Conservation (phyloP, 164 flowering plant species). For the Vitis labrusca region DNA sequence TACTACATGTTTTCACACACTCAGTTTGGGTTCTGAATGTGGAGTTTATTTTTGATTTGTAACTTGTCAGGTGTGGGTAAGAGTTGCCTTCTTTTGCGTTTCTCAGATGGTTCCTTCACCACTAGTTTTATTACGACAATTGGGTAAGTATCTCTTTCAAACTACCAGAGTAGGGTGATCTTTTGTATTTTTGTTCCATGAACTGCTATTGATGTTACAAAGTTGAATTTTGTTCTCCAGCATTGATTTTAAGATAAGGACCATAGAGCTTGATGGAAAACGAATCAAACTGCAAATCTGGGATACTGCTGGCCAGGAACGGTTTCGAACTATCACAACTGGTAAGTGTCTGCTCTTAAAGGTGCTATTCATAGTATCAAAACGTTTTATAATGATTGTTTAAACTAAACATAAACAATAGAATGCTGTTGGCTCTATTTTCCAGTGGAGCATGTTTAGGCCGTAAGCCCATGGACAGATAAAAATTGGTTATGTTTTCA, state of each 20-base stretch:
- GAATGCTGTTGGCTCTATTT: no score
- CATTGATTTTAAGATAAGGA: slow-evolving; percentile 87
- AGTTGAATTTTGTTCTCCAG: slow-evolving; percentile 29
- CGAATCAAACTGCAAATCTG: slow-evolving; percentile 87
- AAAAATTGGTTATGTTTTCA: no score
- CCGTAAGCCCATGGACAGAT: no score
- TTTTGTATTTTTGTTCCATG: not conserved
- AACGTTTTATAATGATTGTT: not conserved
- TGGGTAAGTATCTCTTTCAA: slow-evolving; percentile 44
- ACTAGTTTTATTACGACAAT: slow-evolving; percentile 91
- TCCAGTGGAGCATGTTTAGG: no score
- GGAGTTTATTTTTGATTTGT: not conserved
- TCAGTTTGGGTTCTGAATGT: not conserved
- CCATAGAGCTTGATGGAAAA: slow-evolving; percentile 84
- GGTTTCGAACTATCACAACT: slow-evolving; percentile 84
- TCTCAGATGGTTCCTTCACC: slow-evolving; percentile 89
- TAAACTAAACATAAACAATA: not conserved
- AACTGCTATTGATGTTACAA: not conserved
- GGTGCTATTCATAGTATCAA: not conserved
- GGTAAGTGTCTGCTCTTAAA: slow-evolving; percentile 35
- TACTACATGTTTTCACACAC: not conserved
- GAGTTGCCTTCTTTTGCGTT: slow-evolving; percentile 91
- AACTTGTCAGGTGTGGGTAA: slow-evolving; percentile 72
- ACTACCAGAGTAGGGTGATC: not conserved
- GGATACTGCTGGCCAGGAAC: slow-evolving; percentile 98